phyloP scores from a whole-genome alignment of 805 yeast genomes.

The Spathaspora hagerdaliae region DNA sequence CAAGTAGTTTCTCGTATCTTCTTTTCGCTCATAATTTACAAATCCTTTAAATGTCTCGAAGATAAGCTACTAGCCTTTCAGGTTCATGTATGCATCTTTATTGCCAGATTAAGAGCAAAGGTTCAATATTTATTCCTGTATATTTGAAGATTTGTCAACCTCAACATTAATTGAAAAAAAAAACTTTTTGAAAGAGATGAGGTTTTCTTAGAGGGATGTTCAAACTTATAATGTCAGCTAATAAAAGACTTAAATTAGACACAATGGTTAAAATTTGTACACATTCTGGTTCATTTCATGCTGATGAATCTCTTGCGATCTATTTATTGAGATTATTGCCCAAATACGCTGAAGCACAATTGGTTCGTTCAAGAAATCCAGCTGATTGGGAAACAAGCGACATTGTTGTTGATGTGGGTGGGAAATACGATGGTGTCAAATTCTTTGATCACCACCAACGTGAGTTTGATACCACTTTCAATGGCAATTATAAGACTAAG shows the following conservation, averaged over 20 bases:
- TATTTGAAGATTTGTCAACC: too few species aligned
- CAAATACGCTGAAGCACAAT: conserved; percentile 56
- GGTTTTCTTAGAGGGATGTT: too few species aligned
- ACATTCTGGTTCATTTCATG: conserved; percentile 92
- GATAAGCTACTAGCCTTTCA: too few species aligned
- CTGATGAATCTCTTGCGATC: conserved; percentile 94
- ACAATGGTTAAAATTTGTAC: conserved; percentile 68
- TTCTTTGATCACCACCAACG: conserved; percentile 96
- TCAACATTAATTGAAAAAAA: too few species aligned
- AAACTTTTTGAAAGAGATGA: too few species aligned
- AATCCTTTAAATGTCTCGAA: too few species aligned
- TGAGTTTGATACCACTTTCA: conserved; percentile 76
- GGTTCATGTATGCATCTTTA: too few species aligned
- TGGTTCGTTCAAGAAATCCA: conserved; percentile 82
- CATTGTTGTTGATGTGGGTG: conserved; percentile 93
- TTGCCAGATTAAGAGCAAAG: too few species aligned
- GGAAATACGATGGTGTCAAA: conserved; percentile 79
- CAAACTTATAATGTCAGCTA: conserved; percentile 3
- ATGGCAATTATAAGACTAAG: conserved; percentile 62
- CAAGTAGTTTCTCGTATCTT: too few species aligned
- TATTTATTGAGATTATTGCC: conserved; percentile 76
- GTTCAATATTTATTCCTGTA: too few species aligned
- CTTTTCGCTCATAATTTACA: too few species aligned
- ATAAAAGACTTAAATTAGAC: conserved; percentile 9
- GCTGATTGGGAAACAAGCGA: conserved; percentile 81